Evolutionary conservation across 768 basidiomycete genomes (phyloP).

Genomic region (Tephrocybe sp.): DNA sequence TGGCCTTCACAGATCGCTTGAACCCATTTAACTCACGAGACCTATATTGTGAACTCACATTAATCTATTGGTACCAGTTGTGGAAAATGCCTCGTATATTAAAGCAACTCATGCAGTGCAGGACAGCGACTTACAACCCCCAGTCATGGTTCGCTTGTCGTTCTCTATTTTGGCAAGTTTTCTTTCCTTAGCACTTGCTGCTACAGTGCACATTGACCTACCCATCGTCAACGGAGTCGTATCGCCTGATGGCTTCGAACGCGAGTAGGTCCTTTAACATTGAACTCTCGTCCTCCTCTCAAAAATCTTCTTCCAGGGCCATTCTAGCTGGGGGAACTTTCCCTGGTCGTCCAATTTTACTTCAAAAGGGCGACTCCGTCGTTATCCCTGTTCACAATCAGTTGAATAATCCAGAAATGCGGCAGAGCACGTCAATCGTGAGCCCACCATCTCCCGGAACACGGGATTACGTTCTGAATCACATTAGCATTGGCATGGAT

Average conservation of each 20-base stretch:
- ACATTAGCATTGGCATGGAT: conserved; percentile 31
- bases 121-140: conserved; percentile 1
- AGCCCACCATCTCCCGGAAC: background rate
- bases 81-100: conserved; percentile 19
- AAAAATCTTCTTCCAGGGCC: conserved; percentile 7
- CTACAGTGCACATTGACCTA: conserved; percentile 16
- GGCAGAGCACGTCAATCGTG: conserved; percentile 25
- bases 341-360: conserved; percentile 17
- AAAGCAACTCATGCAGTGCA: background rate
- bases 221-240: conserved; percentile 13
- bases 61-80: conserved; percentile 8
- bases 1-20: too few relatives aligned
- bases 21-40: too few relatives aligned
- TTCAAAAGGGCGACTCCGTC: conserved; percentile 22
- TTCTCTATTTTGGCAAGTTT: conserved; percentile 10
- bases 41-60: conserved; percentile 14
- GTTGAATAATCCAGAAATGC: conserved; percentile 20
- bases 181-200: conserved; percentile 17
- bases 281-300: background rate
- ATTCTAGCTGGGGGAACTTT: conserved; percentile 21
- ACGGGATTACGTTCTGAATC: background rate
- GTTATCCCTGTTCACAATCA: conserved; percentile 20
- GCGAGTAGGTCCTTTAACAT: conserved; percentile 8
- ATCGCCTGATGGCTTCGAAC: conserved; percentile 19
- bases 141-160: conserved; percentile 16